Conservation (phyloP, 129 eudicot genomes). For the Flaveria trinervia region DNA sequence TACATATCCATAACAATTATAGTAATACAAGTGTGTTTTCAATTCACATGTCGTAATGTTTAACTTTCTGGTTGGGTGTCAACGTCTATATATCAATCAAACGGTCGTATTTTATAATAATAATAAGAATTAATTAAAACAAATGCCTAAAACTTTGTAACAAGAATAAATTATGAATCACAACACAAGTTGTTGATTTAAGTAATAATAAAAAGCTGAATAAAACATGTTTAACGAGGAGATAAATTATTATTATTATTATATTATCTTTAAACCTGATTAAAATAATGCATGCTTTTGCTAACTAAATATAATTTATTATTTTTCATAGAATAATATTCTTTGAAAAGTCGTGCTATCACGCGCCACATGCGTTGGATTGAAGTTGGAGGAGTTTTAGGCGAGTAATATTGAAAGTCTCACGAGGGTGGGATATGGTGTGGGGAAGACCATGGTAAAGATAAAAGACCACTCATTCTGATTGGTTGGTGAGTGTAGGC, state of each 20-base stretch:
- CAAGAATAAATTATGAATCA: too few relatives aligned
- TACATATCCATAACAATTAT: too few relatives aligned
- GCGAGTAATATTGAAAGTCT: neutral
- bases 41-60: too few relatives aligned
- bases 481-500: slow-evolving; percentile 18
- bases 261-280: neutral
- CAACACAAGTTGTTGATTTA: neutral
- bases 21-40: too few relatives aligned
- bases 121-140: too few relatives aligned
- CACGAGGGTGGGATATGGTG: slow-evolving; percentile 4
- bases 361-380: slow-evolving; percentile 16
- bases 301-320: neutral
- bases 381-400: neutral
- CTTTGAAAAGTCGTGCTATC: neutral
- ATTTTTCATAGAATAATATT: neutral
- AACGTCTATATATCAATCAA: too few relatives aligned
- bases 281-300: neutral
- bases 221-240: neutral
- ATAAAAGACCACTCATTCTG: slow-evolving; percentile 6
- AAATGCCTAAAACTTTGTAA: too few relatives aligned
- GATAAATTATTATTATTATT: neutral
- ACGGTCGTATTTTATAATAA: too few relatives aligned
- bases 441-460: slow-evolving; percentile 14
- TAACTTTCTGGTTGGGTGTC: too few relatives aligned
- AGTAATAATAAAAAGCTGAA: neutral